These are phyloP conservation scores for Micractinium conductrix DNA, from an alignment of 139 green algal genomes.

Conservation along the genomic window DNA sequence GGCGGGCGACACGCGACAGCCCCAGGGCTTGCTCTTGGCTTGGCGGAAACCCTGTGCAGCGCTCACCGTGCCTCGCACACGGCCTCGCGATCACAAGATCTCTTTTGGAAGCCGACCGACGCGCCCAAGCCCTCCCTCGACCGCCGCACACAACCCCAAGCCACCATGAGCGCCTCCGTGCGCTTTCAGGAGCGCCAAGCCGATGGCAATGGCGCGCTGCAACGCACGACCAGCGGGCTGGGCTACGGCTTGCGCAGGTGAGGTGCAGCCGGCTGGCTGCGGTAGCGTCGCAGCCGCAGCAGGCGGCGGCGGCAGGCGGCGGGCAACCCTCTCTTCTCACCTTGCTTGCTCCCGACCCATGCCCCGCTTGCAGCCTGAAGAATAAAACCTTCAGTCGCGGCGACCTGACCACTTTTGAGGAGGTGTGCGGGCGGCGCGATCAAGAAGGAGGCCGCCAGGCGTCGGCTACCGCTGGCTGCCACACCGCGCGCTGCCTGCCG, in stretches of 20 bases:
- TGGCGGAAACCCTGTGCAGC: too few relatives aligned
- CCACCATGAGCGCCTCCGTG: neutral
- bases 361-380: neutral
- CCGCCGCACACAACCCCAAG: neutral
- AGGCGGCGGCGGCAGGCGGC: too few relatives aligned
- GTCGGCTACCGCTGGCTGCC: neutral
- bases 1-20: too few relatives aligned
- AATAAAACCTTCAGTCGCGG: slow-evolving; percentile 26
- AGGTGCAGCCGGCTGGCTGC: neutral
- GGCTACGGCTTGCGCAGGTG: slow-evolving; percentile 32
- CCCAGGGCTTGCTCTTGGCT: too few relatives aligned
- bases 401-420: slow-evolving; percentile 21
- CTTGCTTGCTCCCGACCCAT: neutral
- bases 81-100: too few relatives aligned
- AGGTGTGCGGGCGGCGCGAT: too few relatives aligned
- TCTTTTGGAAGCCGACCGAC: too few relatives aligned
- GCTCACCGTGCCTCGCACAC: too few relatives aligned
- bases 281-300: neutral
- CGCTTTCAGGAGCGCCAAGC: neutral
- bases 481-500: neutral
- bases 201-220: neutral
- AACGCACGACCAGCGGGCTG: slow-evolving; percentile 4
- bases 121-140: too few relatives aligned
- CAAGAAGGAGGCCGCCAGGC: slow-evolving; percentile 2
- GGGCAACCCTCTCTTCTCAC: neutral